A percentile compares a stretch with the other conserved stretches of the same genome.
Conservation (phyloP, 805 yeast species). For the Nakazawaea peltata region DNA sequence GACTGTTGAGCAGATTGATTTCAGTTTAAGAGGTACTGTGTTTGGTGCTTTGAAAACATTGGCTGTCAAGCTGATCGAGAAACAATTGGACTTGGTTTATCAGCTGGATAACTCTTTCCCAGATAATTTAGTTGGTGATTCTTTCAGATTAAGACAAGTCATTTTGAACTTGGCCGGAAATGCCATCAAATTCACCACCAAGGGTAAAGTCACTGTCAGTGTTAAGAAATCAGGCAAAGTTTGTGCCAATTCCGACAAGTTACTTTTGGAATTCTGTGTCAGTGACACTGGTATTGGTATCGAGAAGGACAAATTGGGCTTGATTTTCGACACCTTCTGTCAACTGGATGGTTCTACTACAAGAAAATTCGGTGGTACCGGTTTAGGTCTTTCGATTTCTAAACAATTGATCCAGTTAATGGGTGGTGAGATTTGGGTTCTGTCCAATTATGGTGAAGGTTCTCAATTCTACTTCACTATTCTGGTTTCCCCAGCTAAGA, state of each 20-base stretch:
- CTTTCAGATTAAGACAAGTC: conserved; percentile 82
- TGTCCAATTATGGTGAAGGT: conserved; percentile 72
- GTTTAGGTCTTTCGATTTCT: conserved; percentile 81
- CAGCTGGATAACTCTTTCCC: conserved; percentile 85
- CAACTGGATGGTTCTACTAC: conserved; percentile 94
- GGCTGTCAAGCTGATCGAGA: conserved; percentile 85
- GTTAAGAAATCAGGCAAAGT: conserved; percentile 46
- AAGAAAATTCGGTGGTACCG: conserved; percentile 89
- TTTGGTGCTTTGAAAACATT: conserved; percentile 85
- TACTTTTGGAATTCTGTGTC: conserved; percentile 72
- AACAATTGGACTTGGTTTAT: conserved; percentile 70
- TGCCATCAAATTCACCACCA: conserved; percentile 80
- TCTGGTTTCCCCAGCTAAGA: conserved; percentile 64
- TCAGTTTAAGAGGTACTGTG: conserved; percentile 78
- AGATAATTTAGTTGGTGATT: conserved; percentile 80
- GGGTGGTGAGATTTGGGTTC: conserved; percentile 95
- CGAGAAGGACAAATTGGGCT: conserved; percentile 73
- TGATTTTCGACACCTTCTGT: conserved; percentile 84
- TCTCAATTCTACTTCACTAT: conserved; percentile 79
- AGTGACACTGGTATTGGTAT: conserved; percentile 90
- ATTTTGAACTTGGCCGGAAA: conserved; percentile 82
- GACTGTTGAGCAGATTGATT: conserved; percentile 88
- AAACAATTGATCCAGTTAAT: conserved; percentile 79
- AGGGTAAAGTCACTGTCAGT: conserved; percentile 73
- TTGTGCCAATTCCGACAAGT: conserved; percentile 34